These are phyloP conservation scores for Sergeia podlipaevii DNA, from an alignment of 208 protist species.

Conservation along the genomic window DNA sequence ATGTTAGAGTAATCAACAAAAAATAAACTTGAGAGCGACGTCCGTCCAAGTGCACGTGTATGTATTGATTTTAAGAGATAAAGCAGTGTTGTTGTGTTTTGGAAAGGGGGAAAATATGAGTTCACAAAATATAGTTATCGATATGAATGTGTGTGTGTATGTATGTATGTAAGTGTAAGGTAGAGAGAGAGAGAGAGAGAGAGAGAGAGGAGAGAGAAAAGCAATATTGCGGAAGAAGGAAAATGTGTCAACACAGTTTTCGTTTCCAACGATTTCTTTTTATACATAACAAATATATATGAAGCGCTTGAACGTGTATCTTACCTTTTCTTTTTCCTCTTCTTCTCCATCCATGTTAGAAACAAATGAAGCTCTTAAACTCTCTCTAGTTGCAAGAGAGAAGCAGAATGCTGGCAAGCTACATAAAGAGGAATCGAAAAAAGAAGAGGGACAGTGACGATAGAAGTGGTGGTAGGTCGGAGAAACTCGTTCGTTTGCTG, in stretches of 20 bases:
- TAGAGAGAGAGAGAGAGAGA: too few species aligned
- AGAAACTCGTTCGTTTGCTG: too few species aligned
- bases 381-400: too few species aligned
- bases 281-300: not conserved
- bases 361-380: too few species aligned
- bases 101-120: slow-evolving; percentile 5
- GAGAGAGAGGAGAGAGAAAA: too few species aligned
- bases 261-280: not conserved
- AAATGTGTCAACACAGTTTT: not conserved
- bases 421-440: too few species aligned
- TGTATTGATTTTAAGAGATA: too few species aligned
- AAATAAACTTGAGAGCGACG: not conserved
- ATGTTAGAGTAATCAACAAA: not conserved
- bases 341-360: not conserved
- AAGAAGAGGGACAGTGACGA: too few species aligned
- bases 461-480: too few species aligned
- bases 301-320: not conserved
- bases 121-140: not conserved
- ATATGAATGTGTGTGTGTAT: not conserved
- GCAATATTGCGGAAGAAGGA: not conserved
- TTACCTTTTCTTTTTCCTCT: slow-evolving; percentile 8
- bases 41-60: too few species aligned
- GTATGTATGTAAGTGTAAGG: not conserved
- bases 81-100: slow-evolving; percentile 3
- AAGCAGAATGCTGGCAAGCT: too few species aligned